Evolutionary conservation across 345 rosid genomes (phyloP), one percentile per base, ranked within the genome.

Genomic region (Microthlaspi erraticum): DNA sequence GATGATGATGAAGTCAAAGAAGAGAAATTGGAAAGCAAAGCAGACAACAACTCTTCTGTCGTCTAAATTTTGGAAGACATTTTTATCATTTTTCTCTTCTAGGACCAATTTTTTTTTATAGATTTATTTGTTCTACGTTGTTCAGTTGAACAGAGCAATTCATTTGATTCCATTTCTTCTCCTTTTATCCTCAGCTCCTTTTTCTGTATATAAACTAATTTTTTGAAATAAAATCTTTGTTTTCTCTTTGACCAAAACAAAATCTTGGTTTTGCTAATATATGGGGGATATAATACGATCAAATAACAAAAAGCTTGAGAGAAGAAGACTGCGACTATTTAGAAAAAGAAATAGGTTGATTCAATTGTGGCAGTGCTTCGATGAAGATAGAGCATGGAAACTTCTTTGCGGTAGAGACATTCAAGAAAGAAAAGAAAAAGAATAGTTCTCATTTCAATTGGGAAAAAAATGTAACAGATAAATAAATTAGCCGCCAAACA

Each of bases 1-100:
- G 78, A 60, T 46, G 77, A 60, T 46, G 77, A 64, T 36, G 79
- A 75, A 8, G 33, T 54, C 23, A 26, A 42, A 17, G 63, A 56
- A 45, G 71, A 58, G 20, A 66, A 26, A 46, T 18, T 33, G 38
- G 73, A 66, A 12, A 51, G 37, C 63, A 74, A 59, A 74, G 48
- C 67, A 59, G 54, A 41, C 38, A 54, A 41, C 38, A 74, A 49
- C 56, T 74, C 68, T 59, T 8, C 60, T 66, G 17, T 6, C 9
- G 61, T 23, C 45, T 74, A 66, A 50, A 7, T 66, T 64, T 63
- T 63, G 57, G 58, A 72, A 55, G 70, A 45, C 39, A 44, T 72
- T 45, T 11, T 45, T 11, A 5, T 54, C 3, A 41, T 13, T 52
- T 43, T 53, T 46, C 29, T 63, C 63, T 46, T 64, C 65, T 2